Evolutionary conservation across 345 rosid genomes (phyloP), one percentile per base, ranked within the genome.

Genomic region (Rubroshorea leprosula): DNA sequence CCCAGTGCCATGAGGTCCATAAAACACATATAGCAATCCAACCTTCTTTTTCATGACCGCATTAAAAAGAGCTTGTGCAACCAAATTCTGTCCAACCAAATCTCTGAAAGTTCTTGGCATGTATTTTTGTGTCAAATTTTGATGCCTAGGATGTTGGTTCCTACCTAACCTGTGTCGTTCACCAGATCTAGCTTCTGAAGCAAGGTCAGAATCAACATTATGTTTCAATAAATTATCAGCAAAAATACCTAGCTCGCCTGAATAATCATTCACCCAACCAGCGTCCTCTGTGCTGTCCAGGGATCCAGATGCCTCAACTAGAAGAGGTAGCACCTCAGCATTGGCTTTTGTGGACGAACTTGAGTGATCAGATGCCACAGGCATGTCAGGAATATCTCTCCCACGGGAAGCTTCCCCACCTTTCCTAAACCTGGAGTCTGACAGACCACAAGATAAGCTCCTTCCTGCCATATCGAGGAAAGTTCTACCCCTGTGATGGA

Each of bases 1-100:
- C 23, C 99, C 99, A 2, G 97, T 90, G 49, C 99, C 99, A 55
- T 84, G 96, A 70, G 97, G 96, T 44, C 99, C 99, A 10, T 94
- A 80, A 58, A 94, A 90, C 17, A 86, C 96, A 56, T 90, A 94
- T 16, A 94, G 86, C 56, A 90, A 72, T 18, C 95, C 99, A 48
- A 94, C 82, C 78, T 84, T 94, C 55, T 77, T 84, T 71, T 68
- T 80, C 51, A 50, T 59, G 38, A 82, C 87, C 19, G 96, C 99
- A 65, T 94, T 94, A 17, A 84, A 84, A 29, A 94, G 87, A 68
- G 95, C 97, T 76, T 90, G 96, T 5, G 78, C 81, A 15, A 78
- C 97, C 58, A 94, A 72, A 72, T 75, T 85, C 74, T 94, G 99
- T 66, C 99, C 99, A 23, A 84, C 82, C 3, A 94, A 74, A 68